Conservation (phyloP, 1,284 basidiomycete species). For the Leccinum fallax region DNA sequence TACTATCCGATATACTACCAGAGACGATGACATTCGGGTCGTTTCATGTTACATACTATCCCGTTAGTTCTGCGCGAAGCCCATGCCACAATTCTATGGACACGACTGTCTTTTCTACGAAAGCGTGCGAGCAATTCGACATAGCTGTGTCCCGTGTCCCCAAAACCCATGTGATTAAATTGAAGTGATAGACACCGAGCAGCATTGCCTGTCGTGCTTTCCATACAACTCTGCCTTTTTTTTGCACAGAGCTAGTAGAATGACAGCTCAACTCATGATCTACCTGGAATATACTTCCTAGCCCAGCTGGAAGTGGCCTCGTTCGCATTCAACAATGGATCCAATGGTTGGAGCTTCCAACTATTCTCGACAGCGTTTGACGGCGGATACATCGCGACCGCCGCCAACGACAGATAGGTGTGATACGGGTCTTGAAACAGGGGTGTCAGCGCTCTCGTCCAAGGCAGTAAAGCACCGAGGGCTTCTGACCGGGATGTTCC, state of each 20-base stretch:
- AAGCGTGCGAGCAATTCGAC: too few relatives aligned
- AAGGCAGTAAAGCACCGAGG: not conserved
- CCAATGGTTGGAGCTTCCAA: slow-evolving; percentile 62
- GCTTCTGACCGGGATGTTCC: slow-evolving; percentile 67
- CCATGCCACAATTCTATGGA: too few relatives aligned
- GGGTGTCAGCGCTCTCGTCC: slow-evolving; percentile 5
- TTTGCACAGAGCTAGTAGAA: not conserved
- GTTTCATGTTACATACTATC: not conserved
- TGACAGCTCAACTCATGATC: slow-evolving; percentile 7
- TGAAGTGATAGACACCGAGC: too few relatives aligned
- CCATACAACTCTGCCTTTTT: not conserved
- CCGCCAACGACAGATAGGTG: slow-evolving; percentile 86
- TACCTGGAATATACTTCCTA: slow-evolving; percentile 46
- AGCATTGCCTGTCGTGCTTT: not conserved
- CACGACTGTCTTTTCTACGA: too few relatives aligned
- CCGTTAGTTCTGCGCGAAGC: not conserved
- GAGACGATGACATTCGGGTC: slow-evolving; percentile 25
- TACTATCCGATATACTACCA: slow-evolving; percentile 50
- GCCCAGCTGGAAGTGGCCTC: slow-evolving; percentile 67
- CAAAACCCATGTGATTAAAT: too few relatives aligned
- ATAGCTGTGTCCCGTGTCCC: too few relatives aligned
- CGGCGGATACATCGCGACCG: slow-evolving; percentile 68
- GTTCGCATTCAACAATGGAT: slow-evolving; percentile 73
- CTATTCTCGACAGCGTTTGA: slow-evolving; percentile 38
- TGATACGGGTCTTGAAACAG: slow-evolving; percentile 77